Evolutionary conservation across 805 yeast genomes (phyloP), one percentile per base, ranked within the genome.

Genomic region (Starmera pachycereana): DNA sequence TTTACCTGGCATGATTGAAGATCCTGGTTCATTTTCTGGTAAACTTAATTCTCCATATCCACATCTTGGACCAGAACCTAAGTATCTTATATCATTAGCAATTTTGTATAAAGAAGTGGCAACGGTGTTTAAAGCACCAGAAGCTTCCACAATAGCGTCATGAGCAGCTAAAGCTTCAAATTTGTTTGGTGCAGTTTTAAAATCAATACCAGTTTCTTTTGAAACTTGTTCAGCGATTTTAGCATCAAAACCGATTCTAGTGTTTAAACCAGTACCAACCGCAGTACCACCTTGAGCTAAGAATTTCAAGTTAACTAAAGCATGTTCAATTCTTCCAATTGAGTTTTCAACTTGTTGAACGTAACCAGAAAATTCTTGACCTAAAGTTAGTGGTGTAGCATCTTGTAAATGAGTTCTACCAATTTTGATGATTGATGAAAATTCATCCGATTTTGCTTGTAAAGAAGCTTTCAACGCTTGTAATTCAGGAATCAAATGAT

Each of bases 241-340:
- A 53, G 69, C 80, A 54, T 87, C 95, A 61, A 83, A 92, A 22
- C 97, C 97, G 59, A 77, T 75, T 61, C 67, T 81, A 66, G 97
- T 90, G 78, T 92, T 92, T 55, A 92, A 76, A 50, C 98, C 98
- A 41, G 98, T 92, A 55, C 98, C 98, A 41, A 92, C 98, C 46
- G 98, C 98, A 47, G 98, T 92, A 70, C 98, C 98, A 71, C 98
- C 98, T 72, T 92, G 98, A 37, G 98, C 98, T 53, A 92, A 76
- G 61, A 61, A 77, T 56, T 80, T 73, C 61, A 92, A 72, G 65
- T 78, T 78, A 51, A 85, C 85, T 50, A 92, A 74, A 39, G 81
- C 63, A 47, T 68, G 67, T 69, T 87, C 86, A 45, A 92, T 82
- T 63, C 98, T 78, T 51, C 68, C 81, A 51, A 92, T 81, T 61